Conservation (phyloP, 192 early-diverging fungal genomes). For the Entomortierella chlamydospora region DNA sequence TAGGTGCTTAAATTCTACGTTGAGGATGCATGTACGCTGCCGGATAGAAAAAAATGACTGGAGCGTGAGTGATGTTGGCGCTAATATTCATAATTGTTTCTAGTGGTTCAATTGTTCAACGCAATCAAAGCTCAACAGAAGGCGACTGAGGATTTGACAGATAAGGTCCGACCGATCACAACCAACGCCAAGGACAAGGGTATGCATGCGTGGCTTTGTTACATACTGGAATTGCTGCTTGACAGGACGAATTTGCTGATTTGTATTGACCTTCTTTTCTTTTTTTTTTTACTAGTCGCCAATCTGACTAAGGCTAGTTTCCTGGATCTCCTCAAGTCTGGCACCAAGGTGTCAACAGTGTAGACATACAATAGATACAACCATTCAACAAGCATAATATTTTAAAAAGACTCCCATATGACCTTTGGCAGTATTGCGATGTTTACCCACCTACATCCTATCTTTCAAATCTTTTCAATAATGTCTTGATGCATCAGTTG, state of each 20-base stretch:
- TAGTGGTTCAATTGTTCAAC: constrained; percentile 95
- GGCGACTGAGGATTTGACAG: constrained; percentile 71
- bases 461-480: constrained; percentile 1
- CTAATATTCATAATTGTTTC: constrained; percentile 5
- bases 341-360: constrained; percentile 52
- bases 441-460: no score
- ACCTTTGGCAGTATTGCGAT: no score
- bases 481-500: not conserved
- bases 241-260: not conserved
- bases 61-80: not conserved
- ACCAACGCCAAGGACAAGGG: constrained; percentile 62
- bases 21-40: no score
- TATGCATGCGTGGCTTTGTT: constrained; percentile 5
- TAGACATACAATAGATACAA: constrained; percentile 4
- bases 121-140: constrained; percentile 92
- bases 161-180: constrained; percentile 63
- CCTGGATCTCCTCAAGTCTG: constrained; percentile 76
- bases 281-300: constrained; percentile 55
- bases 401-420: not conserved
- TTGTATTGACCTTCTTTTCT: not conserved
- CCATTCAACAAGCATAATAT: not conserved
- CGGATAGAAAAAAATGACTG: no score
- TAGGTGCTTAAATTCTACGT: constrained; percentile 25
- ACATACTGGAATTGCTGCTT: not conserved
- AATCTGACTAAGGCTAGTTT: constrained; percentile 78